phyloP scores from a whole-genome alignment of 139 green algal genomes.

The Yamagishiella unicocca region DNA sequence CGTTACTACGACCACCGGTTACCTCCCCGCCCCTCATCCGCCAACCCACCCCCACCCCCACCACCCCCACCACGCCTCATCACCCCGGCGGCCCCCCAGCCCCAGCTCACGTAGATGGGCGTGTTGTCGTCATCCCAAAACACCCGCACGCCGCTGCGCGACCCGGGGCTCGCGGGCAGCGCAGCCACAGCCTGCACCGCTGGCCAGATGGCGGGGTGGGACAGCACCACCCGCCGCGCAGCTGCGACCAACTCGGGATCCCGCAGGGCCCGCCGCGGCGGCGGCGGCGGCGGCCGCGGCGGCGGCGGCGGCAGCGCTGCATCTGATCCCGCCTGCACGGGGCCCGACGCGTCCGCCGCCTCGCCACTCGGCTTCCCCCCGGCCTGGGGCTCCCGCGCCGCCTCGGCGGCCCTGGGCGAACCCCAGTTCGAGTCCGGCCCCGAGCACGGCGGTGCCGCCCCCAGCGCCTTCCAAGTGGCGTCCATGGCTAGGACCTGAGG shows the following conservation, averaged over 20 bases:
- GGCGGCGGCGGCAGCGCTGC: no score
- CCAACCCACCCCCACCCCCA: neutral
- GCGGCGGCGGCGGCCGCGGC: no score
- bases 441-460: no score
- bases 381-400: no score
- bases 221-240: constrained; percentile 6
- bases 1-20: no score
- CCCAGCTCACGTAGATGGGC: constrained; percentile 38
- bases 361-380: no score
- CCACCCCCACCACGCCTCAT: neutral
- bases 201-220: constrained; percentile 2
- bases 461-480: constrained; percentile 12
- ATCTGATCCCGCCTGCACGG: no score
- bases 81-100: neutral
- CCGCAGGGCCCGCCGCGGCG: neutral
- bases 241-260: neutral
- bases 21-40: no score
- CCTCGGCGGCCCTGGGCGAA: no score
- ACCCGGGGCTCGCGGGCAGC: constrained; percentile 18
- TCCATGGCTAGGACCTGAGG: constrained; percentile 46
- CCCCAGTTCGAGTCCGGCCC: no score
- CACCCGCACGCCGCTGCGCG: neutral
- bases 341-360: no score
- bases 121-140: constrained; percentile 48
- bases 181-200: constrained; percentile 7